Conservation (phyloP, 2,329 filamentous ascomycete genomes). For the Calonectria fujianensis region DNA sequence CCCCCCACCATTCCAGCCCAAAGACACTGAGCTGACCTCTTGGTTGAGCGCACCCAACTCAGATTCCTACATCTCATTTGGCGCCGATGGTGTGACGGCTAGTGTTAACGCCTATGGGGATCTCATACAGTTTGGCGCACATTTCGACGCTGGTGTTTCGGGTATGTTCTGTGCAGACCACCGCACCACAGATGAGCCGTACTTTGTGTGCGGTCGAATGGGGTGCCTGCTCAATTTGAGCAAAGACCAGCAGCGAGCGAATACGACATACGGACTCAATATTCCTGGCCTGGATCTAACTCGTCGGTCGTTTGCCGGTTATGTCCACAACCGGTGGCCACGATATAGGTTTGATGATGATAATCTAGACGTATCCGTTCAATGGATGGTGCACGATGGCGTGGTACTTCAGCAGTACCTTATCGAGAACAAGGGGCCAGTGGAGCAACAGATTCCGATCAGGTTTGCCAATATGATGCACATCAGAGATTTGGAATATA, state of each 20-base stretch:
- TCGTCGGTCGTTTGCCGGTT: neutral
- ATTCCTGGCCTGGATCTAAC: neutral
- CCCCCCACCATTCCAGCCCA: neutral
- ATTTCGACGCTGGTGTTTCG: neutral
- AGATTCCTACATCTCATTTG: neutral
- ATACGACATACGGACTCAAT: neutral
- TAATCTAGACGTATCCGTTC: neutral
- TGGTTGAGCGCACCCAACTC: neutral
- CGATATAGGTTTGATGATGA: neutral
- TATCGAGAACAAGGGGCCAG: neutral
- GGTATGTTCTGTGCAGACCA: conserved; percentile 11
- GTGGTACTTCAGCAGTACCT: neutral
- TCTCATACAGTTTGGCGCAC: neutral
- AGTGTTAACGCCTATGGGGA: neutral
- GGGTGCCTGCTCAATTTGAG: neutral
- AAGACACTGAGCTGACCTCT: neutral
- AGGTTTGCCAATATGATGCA: neutral
- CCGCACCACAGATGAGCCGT: neutral
- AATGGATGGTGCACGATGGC: neutral
- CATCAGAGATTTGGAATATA: neutral
- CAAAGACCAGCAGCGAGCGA: neutral
- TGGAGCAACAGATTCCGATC: neutral
- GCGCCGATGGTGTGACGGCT: neutral
- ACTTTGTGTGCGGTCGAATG: neutral
- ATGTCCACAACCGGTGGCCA: conserved; percentile 12